Percentiles rank a stretch among this genome's conserved stretches.
phyloP scores from a whole-genome alignment of 495 filamentous ascomycete species.

The Hypoxylon intermedium region DNA sequence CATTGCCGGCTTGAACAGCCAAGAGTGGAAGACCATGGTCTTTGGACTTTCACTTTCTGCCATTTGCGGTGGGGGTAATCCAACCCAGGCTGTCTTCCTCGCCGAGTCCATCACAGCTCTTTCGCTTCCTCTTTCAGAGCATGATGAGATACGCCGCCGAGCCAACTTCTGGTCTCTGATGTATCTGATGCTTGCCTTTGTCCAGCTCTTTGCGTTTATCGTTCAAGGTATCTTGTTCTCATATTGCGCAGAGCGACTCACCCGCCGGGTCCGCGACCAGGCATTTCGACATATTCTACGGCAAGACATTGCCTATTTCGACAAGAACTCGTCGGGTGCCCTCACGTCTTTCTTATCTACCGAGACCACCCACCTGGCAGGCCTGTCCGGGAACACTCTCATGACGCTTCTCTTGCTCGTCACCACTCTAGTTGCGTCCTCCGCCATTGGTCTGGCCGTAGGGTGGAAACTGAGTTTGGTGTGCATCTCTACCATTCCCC shows the following conservation, averaged over 20 bases:
- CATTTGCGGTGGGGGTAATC: slow-evolving; percentile 84
- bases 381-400: slow-evolving; percentile 82
- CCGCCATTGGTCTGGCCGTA: slow-evolving; percentile 71
- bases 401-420: slow-evolving; percentile 78
- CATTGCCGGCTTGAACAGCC: slow-evolving; percentile 80
- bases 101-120: slow-evolving; percentile 79
- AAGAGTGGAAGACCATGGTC: slow-evolving; percentile 76
- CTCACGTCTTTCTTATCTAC: slow-evolving; percentile 86
- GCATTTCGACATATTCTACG: slow-evolving; percentile 87
- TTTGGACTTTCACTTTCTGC: slow-evolving; percentile 77
- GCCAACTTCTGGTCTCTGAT: slow-evolving; percentile 91
- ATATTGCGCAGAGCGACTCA: slow-evolving; percentile 80
- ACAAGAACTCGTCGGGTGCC: slow-evolving; percentile 81
- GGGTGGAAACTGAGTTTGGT: slow-evolving; percentile 94
- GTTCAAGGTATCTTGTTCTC: slow-evolving; percentile 78
- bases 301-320: slow-evolving; percentile 91
- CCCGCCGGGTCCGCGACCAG: slow-evolving; percentile 78
- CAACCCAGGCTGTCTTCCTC: slow-evolving; percentile 88
- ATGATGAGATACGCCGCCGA: slow-evolving; percentile 68
- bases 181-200: slow-evolving; percentile 91
- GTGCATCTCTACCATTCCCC: slow-evolving; percentile 75
- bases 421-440: slow-evolving; percentile 76
- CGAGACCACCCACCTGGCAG: slow-evolving; percentile 82
- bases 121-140: slow-evolving; percentile 44
- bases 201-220: slow-evolving; percentile 72